phyloP scores from a whole-genome alignment of 176 grass and related monocot genomes.

The Areca catechu region DNA sequence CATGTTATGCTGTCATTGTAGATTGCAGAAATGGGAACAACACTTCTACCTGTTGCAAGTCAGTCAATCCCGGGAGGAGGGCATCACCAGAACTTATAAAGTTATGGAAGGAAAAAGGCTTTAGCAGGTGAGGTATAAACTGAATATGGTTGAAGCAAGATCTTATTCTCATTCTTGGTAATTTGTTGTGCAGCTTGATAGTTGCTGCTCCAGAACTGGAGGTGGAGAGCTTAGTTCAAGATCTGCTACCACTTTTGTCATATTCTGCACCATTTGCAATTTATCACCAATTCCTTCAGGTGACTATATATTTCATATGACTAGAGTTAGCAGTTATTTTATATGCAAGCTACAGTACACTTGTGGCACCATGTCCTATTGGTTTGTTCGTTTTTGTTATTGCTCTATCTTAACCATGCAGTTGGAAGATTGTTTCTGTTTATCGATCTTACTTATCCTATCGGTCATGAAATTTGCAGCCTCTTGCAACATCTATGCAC shows the following conservation, averaged over 20 bases:
- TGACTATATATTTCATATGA: conserved; percentile 5
- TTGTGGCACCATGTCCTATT: no score
- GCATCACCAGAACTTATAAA: conserved; percentile 49
- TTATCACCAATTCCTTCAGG: conserved; percentile 89
- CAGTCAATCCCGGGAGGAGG: conserved; percentile 37
- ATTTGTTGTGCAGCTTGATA: conserved; percentile 66
- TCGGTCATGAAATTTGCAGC: conserved; percentile 39
- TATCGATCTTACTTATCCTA: conserved; percentile 11
- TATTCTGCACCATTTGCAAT: conserved; percentile 90
- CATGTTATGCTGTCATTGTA: conserved; percentile 22
- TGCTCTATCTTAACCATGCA: no score
- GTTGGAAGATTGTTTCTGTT: background rate
- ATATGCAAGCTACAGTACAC: no score
- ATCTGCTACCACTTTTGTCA: conserved; percentile 75
- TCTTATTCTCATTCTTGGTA: conserved; percentile 8
- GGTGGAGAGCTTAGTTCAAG: conserved; percentile 50
- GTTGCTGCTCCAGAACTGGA: conserved; percentile 70
- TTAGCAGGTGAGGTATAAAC: conserved; percentile 47
- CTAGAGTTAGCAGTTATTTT: no score
- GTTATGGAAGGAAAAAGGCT: conserved; percentile 83
- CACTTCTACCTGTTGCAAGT: conserved; percentile 28
- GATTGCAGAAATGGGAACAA: conserved; percentile 30
- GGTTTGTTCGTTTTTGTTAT: no score
- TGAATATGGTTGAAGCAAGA: background rate
- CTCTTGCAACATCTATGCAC: conserved; percentile 82